These are phyloP conservation scores for Phytophthora kernoviae DNA, from an alignment of 352 stramenopile species.

Conservation along the genomic window DNA sequence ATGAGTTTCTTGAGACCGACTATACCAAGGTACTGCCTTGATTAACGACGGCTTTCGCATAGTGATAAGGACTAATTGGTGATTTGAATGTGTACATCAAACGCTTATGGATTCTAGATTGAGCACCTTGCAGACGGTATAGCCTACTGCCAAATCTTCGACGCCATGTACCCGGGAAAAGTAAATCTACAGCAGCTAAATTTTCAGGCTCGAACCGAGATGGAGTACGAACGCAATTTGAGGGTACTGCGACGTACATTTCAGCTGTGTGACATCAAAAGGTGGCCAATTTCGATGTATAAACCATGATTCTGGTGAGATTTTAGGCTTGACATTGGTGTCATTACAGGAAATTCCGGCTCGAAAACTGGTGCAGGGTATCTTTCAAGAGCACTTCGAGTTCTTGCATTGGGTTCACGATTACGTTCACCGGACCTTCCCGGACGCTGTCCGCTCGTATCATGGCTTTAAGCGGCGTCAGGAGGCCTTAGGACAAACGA, in stretches of 20 bases:
- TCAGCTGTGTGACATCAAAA: slow-evolving; percentile 69
- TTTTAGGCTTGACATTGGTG: slow-evolving; percentile 1
- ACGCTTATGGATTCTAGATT: slow-evolving; percentile 37
- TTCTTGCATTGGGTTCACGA: slow-evolving; percentile 86
- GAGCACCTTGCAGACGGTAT: slow-evolving; percentile 82
- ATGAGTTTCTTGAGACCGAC: slow-evolving; percentile 82
- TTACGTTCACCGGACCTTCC: slow-evolving; percentile 76
- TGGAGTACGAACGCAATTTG: slow-evolving; percentile 74
- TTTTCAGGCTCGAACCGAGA: slow-evolving; percentile 55
- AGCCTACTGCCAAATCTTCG: slow-evolving; percentile 80
- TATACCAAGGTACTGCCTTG: slow-evolving; percentile 69
- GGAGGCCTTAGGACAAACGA: slow-evolving; percentile 38
- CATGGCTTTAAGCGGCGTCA: slow-evolving; percentile 61
- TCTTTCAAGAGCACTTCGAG: slow-evolving; percentile 86
- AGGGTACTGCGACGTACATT: slow-evolving; percentile 57
- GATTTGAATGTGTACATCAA: neutral
- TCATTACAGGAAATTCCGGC: slow-evolving; percentile 61
- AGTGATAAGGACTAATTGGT: neutral
- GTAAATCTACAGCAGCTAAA: slow-evolving; percentile 59
- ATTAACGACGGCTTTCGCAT: neutral
- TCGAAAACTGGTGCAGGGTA: slow-evolving; percentile 63
- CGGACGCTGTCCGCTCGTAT: slow-evolving; percentile 58
- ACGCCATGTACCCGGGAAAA: slow-evolving; percentile 74
- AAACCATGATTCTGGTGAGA: neutral
- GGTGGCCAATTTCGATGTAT: slow-evolving; percentile 23